Conservation (phyloP, 768 basidiomycete species). For the Termitomyces sp. region DNA sequence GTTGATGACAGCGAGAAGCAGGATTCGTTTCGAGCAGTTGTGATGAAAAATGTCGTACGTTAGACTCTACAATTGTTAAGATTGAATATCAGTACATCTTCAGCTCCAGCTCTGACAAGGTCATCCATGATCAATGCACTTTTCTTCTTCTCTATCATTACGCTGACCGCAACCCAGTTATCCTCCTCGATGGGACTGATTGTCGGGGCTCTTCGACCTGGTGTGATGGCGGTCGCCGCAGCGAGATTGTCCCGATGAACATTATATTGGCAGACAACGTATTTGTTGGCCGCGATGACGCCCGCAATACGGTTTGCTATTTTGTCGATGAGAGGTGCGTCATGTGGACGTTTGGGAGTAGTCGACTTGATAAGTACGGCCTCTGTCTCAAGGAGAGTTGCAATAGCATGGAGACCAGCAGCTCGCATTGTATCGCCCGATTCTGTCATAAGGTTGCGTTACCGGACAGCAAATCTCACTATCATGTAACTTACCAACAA, state of each 20-base stretch:
- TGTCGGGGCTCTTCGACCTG: conserved; percentile 86
- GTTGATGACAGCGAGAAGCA: background rate
- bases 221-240: conserved; percentile 67
- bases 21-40: background rate
- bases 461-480: background rate
- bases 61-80: conserved; percentile 93
- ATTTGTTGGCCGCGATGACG: conserved; percentile 81
- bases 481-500: conserved; percentile 62
- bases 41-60: conserved; percentile 5
- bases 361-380: conserved; percentile 89
- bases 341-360: conserved; percentile 53
- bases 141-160: conserved; percentile 84
- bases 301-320: conserved; percentile 89
- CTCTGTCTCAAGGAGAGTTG: conserved; percentile 75
- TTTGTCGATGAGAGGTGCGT: conserved; percentile 63
- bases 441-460: conserved; percentile 40
- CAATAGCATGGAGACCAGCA: conserved; percentile 90
- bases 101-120: conserved; percentile 75
- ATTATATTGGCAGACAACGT: conserved; percentile 92
- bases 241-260: conserved; percentile 59
- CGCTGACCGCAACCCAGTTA: conserved; percentile 88
- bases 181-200: conserved; percentile 77
- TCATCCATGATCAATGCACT: conserved; percentile 86
- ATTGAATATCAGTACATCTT: conserved; percentile 86
- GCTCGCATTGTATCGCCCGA: conserved; percentile 99